Base-by-base conservation (phyloP, 495 filamentous ascomycete species). In the Trypethelium eluteriae region DNA sequence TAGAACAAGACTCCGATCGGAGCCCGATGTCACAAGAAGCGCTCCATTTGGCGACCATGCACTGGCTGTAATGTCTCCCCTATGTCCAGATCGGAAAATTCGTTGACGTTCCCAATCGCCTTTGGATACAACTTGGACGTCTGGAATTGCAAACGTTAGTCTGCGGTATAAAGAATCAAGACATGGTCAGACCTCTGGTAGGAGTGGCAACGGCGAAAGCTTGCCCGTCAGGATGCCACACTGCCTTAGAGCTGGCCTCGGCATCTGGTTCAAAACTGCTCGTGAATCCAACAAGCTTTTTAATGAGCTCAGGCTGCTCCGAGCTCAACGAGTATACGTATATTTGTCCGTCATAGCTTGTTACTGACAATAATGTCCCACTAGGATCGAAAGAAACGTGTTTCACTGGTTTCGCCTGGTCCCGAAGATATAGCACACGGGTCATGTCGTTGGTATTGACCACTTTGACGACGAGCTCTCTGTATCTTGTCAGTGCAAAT, bases 1-100 rank as follows among this genome's bases (percentile, higher is more conserved):
- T 12, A 98, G 79, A 36, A 94, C 69, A 35, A 98, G 81, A 71
- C 88, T 89, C 53, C 88, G 86, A 78, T 98, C 94, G 59, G 87
- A 86, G 38, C 83, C 90, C 16, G 95, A 90, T 6, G 89, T 91
- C 32, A 85, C 90, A 4, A 98, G 81, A 53, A 98, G 79, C 0
- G 92, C 89, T 25, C 94, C 94, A 76, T 98, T 98, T 2, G 92
- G 92, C 14, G 93, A 94, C 94, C 94, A 98, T 50, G 86, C 85
- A 18, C 93, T 78, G 12, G 93, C 88, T 0, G 92, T 96, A 67
- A 98, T 87, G 70, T 95, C 90, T 34, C 88, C 90, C 36, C 84
- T 87, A 70, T 98, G 95, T 1, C 89, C 92, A 35, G 84, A 84
- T 6, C 84, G 72, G 71, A 98, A 98, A 0, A 76, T 73, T 69